Percentiles rank a stretch among this genome's conserved stretches.
Conservation (phyloP, 306 rosid genomes). For the Lathyrus sativus region DNA sequence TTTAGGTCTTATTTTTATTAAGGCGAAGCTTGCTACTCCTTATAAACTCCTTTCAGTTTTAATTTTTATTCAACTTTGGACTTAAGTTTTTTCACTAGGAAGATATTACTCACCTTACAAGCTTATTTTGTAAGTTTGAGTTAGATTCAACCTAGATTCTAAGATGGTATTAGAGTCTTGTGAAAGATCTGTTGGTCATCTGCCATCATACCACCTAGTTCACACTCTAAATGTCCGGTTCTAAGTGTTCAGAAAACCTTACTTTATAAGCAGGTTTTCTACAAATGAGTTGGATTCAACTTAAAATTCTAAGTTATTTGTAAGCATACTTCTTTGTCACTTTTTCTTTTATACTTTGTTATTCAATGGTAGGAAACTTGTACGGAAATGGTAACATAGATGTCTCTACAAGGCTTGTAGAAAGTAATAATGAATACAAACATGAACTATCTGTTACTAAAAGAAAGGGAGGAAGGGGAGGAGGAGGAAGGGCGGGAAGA, state of each 20-base stretch:
- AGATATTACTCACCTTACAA: not conserved
- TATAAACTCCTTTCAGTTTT: no score
- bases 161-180: not conserved
- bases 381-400: conserved; percentile 33
- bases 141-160: not conserved
- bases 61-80: not conserved
- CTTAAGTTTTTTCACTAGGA: not conserved
- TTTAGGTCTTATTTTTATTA: not conserved
- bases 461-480: conserved; percentile 24
- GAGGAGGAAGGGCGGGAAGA: not conserved
- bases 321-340: not conserved
- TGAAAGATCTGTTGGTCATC: not conserved
- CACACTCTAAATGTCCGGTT: not conserved
- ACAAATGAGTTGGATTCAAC: not conserved
- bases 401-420: not conserved
- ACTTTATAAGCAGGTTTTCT: not conserved
- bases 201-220: not conserved
- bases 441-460: not conserved
- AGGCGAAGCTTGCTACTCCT: no score
- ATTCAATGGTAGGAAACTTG: conserved; percentile 1
- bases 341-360: not conserved
- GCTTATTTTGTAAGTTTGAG: not conserved
- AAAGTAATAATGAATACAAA: conserved; percentile 22
- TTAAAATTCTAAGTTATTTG: not conserved
- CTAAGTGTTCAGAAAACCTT: not conserved